phyloP scores from a whole-genome alignment of 148 eudicot species.

The Dianthus caryophyllus region DNA sequence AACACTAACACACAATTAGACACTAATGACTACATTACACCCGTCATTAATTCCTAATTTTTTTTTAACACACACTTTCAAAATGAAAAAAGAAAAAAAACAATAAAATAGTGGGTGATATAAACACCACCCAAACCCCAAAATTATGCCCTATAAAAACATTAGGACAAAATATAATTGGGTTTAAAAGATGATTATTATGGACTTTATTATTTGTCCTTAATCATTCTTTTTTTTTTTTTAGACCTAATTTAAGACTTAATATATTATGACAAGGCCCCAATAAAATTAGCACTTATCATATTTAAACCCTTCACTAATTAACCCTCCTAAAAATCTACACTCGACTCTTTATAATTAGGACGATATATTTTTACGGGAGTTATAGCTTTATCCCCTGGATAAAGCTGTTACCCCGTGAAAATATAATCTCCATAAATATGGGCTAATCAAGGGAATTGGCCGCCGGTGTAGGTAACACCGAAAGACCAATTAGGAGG shows the following conservation, averaged over 20 bases:
- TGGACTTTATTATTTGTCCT: slow-evolving; percentile 19
- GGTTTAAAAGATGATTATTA: slow-evolving; percentile 6
- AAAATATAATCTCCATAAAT: neutral
- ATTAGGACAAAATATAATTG: slow-evolving; percentile 19
- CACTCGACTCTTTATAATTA: too few relatives aligned
- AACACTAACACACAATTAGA: slow-evolving; percentile 8
- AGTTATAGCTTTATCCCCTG: too few relatives aligned
- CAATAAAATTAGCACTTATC: slow-evolving; percentile 37
- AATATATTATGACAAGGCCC: slow-evolving; percentile 23
- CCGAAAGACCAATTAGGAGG: slow-evolving; percentile 71
- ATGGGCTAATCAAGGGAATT: slow-evolving; percentile 29
- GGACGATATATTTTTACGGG: too few relatives aligned
- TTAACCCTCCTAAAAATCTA: neutral
- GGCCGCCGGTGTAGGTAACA: slow-evolving; percentile 55
- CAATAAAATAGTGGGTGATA: slow-evolving; percentile 25
- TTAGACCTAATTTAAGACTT: slow-evolving; percentile 16
- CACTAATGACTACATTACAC: slow-evolving; percentile 12
- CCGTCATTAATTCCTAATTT: slow-evolving; percentile 6
- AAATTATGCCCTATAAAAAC: slow-evolving; percentile 24
- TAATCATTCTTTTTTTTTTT: slow-evolving; percentile 3
- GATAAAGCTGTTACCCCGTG: too few relatives aligned
- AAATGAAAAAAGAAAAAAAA: neutral
- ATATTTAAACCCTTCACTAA: slow-evolving; percentile 19
- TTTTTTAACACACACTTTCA: neutral
- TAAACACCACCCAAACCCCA: slow-evolving; percentile 27